Conservation (phyloP, 192 early-diverging fungal genomes). For the Rhizoclosmatium sp. region DNA sequence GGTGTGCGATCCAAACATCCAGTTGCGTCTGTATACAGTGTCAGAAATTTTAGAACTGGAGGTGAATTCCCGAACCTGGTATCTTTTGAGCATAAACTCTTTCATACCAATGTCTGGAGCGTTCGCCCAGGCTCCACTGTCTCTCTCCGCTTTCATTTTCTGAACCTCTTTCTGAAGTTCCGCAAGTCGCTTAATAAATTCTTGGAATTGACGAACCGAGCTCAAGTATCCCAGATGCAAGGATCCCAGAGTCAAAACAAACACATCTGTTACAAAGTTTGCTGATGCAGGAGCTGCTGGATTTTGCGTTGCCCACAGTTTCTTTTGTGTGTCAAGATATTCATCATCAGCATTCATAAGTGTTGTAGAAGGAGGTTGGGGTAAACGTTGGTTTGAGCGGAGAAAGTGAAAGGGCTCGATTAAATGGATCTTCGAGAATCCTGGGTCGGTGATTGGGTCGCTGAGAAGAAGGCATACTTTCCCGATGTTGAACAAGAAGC, state of each 20-base stretch:
- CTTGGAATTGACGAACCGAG: constrained; percentile 72
- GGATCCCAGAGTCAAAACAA: constrained; percentile 79
- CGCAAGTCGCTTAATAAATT: constrained; percentile 70
- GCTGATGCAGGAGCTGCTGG: constrained; percentile 34
- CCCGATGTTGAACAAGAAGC: constrained; percentile 83
- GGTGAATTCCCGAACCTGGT: constrained; percentile 43
- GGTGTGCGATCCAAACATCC: constrained; percentile 70
- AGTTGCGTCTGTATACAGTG: constrained; percentile 62
- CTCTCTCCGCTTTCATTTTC: constrained; percentile 65
- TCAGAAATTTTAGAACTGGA: too few relatives aligned
- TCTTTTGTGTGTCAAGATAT: constrained; percentile 5
- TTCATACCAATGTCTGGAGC: constrained; percentile 44
- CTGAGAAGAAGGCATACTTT: constrained; percentile 71
- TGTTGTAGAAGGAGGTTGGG: constrained; percentile 76
- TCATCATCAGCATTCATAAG: constrained; percentile 70
- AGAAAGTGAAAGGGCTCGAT: constrained; percentile 81
- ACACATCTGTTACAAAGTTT: constrained; percentile 92
- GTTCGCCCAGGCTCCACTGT: constrained; percentile 48
- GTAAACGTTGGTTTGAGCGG: constrained; percentile 51
- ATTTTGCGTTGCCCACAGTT: constrained; percentile 29
- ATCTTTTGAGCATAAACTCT: constrained; percentile 62
- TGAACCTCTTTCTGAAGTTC: constrained; percentile 76
- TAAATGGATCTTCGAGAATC: constrained; percentile 74
- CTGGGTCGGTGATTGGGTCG: constrained; percentile 87
- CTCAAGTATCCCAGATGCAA: constrained; percentile 85